These are phyloP conservation scores for Kluyveromyces dobzhanskii DNA, from an alignment of 805 yeast genomes.

Conservation along the genomic window DNA sequence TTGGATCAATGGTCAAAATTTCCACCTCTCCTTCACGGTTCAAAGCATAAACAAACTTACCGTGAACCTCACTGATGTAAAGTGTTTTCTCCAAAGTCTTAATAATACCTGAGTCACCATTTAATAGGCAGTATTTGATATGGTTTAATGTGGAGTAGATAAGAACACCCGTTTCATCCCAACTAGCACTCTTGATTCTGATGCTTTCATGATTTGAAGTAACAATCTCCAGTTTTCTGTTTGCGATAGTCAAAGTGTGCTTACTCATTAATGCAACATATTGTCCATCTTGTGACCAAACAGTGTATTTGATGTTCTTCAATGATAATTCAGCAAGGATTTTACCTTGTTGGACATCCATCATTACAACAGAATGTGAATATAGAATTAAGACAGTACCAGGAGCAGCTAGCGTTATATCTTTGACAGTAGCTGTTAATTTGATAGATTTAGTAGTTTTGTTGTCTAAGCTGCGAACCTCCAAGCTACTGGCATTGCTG, in stretches of 20 bases:
- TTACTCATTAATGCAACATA: constrained; percentile 82
- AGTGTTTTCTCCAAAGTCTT: constrained; percentile 85
- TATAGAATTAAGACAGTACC: constrained; percentile 77
- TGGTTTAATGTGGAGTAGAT: constrained; percentile 93
- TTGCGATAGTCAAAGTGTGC: constrained; percentile 86
- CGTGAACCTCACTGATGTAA: constrained; percentile 67
- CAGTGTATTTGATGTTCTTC: constrained; percentile 75
- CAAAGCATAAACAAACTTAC: constrained; percentile 67
- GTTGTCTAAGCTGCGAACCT: constrained; percentile 77
- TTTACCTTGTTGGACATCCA: constrained; percentile 89
- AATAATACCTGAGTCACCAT: constrained; percentile 93
- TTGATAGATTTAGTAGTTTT: constrained; percentile 74
- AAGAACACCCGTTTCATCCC: constrained; percentile 92
- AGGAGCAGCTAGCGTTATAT: constrained; percentile 70
- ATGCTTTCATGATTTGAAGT: constrained; percentile 93
- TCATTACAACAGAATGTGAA: constrained; percentile 62
- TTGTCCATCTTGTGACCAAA: constrained; percentile 85
- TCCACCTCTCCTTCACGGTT: constrained; percentile 82
- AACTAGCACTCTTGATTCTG: constrained; percentile 91
- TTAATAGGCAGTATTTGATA: constrained; percentile 83
- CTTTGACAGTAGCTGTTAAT: constrained; percentile 57
- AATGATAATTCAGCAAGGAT: constrained; percentile 59
- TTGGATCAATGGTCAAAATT: constrained; percentile 76
- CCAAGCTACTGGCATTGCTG: constrained; percentile 55
- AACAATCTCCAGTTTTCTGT: constrained; percentile 64